Base-by-base conservation (phyloP, 345 rosid genomes). In the Angophora floribunda region DNA sequence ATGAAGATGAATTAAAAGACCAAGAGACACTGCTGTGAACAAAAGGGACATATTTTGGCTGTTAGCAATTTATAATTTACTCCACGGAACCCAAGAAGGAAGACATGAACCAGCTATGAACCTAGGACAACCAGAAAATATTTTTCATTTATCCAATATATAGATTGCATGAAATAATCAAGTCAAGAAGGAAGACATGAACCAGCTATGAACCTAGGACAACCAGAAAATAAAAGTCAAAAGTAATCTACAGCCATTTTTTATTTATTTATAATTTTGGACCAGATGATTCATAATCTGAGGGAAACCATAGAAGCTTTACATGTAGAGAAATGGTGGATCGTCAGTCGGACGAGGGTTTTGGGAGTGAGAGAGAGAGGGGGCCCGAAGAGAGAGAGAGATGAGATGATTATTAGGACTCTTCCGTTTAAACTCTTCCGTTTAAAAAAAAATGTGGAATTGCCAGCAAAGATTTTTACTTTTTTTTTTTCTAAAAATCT, bases 241-340 rank as follows among this genome's bases (percentile, higher is more conserved):
- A 5, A 19, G 49, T 10, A 75, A 36, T 75, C 41, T 6, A 75
- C 84, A 75, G 45, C 82, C 47, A 10, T 17, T 75, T 9, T 41
- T 75, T 17, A n/a, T n/a, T n/a, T n/a, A n/a, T 75, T n/a, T 9
- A 36, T 41, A 41, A 41, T 75, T 63, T 75, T 19, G 49, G 84
- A 75, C 45, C 84, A 41, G 49, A 75, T 75, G 41, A 75, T 75
- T 19, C 28, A 10, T 75, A 75, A 41, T 75, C 14, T 30, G 51
- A 88, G 26, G 41, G 49, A 26, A 63, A 44, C 51, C 41, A 63
- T 13, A 63, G 47, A 52, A 55, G 30, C 47, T 79, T 82, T 90
- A 96, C 98, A 96, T 97, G 99, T 30, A 96, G 90, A 63, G 91
- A 87, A 30, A 97, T 92, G 59, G 41, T 36, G 41, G 41, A 36